Percentiles rank a stretch among this genome's conserved stretches.
These are phyloP conservation scores for Fraxinus sp. DNA, from an alignment of 305 asterid species.

Conservation along the genomic window DNA sequence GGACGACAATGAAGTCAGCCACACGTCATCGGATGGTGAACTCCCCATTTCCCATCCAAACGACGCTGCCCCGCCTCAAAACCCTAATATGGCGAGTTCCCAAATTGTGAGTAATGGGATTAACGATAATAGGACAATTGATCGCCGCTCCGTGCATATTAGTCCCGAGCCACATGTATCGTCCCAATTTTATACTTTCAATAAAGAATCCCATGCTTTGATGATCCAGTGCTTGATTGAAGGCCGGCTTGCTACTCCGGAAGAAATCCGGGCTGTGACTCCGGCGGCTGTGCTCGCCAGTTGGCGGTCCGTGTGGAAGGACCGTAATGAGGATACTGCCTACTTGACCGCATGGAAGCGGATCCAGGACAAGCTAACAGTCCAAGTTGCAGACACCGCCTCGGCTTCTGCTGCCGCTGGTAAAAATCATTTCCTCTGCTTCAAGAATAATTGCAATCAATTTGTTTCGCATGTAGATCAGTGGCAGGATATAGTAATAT, in stretches of 20 bases:
- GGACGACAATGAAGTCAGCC: slow-evolving; percentile 73
- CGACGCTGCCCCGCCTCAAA: slow-evolving; percentile 18
- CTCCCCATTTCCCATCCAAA: neutral
- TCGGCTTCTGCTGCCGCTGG: slow-evolving; percentile 26
- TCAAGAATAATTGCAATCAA: slow-evolving; percentile 80
- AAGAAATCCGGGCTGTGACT: slow-evolving; percentile 80
- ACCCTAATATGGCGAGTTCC: slow-evolving; percentile 35
- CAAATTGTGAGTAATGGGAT: neutral
- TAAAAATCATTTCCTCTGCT: slow-evolving; percentile 64
- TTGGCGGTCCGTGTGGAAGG: slow-evolving; percentile 98
- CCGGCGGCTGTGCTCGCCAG: slow-evolving; percentile 69
- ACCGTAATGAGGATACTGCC: slow-evolving; percentile 91
- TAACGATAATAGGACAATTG: slow-evolving; percentile 25
- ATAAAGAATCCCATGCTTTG: slow-evolving; percentile 69
- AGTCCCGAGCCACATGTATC: slow-evolving; percentile 79
- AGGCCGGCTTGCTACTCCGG: slow-evolving; percentile 72
- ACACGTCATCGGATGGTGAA: slow-evolving; percentile 67
- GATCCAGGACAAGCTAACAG: slow-evolving; percentile 86
- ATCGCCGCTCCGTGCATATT: slow-evolving; percentile 31
- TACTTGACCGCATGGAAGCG: slow-evolving; percentile 94
- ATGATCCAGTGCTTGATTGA: slow-evolving; percentile 72
- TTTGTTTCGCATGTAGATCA: slow-evolving; percentile 81
- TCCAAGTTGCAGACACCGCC: slow-evolving; percentile 34
- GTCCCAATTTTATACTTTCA: slow-evolving; percentile 88
- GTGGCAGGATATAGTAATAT: slow-evolving; percentile 95